Evolutionary conservation across 805 yeast species (phyloP).

Genomic region (Cyberlindnera mississippiensis): DNA sequence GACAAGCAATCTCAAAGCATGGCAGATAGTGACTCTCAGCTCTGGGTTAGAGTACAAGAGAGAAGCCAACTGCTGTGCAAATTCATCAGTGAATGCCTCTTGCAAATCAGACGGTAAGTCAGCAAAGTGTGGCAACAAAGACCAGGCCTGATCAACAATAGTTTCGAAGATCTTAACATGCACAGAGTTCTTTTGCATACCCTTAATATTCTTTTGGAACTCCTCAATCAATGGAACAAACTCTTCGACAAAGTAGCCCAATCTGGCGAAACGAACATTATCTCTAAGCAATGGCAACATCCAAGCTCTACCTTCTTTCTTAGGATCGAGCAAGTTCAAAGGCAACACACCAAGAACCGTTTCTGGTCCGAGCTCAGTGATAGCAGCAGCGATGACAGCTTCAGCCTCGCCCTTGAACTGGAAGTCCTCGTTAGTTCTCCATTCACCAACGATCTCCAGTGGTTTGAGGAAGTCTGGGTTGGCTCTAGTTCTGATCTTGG

Average conservation of each 20-base stretch:
- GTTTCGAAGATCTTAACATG: constrained; percentile 79
- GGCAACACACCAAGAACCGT: constrained; percentile 73
- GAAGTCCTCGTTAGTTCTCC: constrained; percentile 73
- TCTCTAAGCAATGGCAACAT: constrained; percentile 87
- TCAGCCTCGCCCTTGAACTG: constrained; percentile 77
- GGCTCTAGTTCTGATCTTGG: constrained; percentile 58
- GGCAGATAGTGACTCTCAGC: constrained; percentile 78
- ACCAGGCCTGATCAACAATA: constrained; percentile 88
- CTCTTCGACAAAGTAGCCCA: constrained; percentile 57
- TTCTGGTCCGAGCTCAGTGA: constrained; percentile 83
- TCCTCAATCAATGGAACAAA: constrained; percentile 62
- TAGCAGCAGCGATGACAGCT: constrained; percentile 71
- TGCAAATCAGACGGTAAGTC: constrained; percentile 77
- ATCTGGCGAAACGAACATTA: constrained; percentile 65
- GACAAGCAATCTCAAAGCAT: constrained; percentile 71
- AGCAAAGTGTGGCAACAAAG: constrained; percentile 82
- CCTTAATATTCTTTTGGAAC: constrained; percentile 46
- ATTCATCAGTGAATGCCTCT: constrained; percentile 61
- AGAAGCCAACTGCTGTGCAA: constrained; percentile 75
- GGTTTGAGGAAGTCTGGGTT: constrained; percentile 68
- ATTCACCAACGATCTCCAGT: constrained; percentile 70
- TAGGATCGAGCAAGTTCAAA: constrained; percentile 57
- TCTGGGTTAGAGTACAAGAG: constrained; percentile 70
- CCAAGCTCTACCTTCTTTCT: constrained; percentile 90
- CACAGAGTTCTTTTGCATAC: constrained; percentile 51